Base-by-base conservation (phyloP, 2,329 filamentous ascomycete genomes). In the Nemania serpens region DNA sequence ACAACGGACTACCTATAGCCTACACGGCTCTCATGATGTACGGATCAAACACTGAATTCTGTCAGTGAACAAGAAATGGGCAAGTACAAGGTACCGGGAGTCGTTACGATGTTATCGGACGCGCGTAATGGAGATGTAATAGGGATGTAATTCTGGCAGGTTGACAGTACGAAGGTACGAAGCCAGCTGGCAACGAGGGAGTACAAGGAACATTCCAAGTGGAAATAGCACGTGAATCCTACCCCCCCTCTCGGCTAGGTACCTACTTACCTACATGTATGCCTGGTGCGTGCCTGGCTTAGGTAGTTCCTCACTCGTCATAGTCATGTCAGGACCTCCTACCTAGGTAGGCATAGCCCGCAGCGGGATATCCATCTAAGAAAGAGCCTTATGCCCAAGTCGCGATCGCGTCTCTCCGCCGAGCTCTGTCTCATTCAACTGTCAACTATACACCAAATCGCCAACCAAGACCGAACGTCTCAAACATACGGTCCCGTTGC, bases 391-490 rank as follows among this genome's bases (percentile, higher is more conserved):
- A 59, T 55, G 29, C 62, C 62, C 49, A 57, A 65, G 63, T 63
- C 65, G 65, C 65, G 65, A 67, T 65, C 65, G 65, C 65, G 65
- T 65, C 57, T 57, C 29, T 53, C 29, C 25, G 53, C 55, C 43
- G 49, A 55, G 20, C 25, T 57, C 47, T 51, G 37, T 57, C 46
- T 37, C 25, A 46, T 42, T 11, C 55, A 36, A 58, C 62, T 58
- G 33, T n/a, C 55, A 36, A 58, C 59, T 60, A 51, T 64, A 63
- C 59, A 63, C 53, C 29, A 62, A 65, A 50, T 56, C 36, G 11
- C 36, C 15, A 10, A 29, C 25, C 4, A 29, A 29, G 25, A 29
- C 7, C 25, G 25, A 29, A 7, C 25, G 7, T 53, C 48, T 51
- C 22, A 49, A 57, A 57, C n/a, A n/a, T 52, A 50, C 37, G 41